Evolutionary conservation across 208 protist species (phyloP).

Genomic region (Trypanosoma congolense): DNA sequence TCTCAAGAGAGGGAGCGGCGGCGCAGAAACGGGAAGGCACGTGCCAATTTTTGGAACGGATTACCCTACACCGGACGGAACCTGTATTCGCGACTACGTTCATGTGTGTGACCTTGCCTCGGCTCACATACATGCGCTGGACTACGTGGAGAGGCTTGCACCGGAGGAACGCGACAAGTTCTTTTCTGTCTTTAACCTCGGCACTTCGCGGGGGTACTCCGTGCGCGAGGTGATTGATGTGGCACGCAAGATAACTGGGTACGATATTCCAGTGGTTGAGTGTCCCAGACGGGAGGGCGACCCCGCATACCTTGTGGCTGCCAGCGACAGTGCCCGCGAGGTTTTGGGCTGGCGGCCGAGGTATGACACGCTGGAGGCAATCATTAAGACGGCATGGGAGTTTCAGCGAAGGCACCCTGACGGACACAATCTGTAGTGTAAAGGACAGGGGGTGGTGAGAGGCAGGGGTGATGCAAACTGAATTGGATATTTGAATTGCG

Average conservation of each 20-base stretch:
- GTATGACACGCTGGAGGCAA: conserved; percentile 76
- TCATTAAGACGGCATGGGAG: conserved; percentile 73
- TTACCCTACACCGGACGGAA: conserved; percentile 94
- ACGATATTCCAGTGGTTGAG: conserved; percentile 83
- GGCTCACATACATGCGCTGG: conserved; percentile 91
- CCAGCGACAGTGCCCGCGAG: conserved; percentile 43
- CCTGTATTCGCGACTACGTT: conserved; percentile 97
- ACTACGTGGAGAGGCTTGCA: conserved; percentile 51
- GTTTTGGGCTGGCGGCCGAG: conserved; percentile 71
- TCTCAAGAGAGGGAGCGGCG: too few species aligned
- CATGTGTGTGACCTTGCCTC: conserved; percentile 97
- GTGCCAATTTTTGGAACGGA: conserved; percentile 91
- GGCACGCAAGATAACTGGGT: conserved; percentile 86
- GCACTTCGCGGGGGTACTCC: conserved; percentile 91
- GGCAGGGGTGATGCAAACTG: neutral
- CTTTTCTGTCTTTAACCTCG: conserved; percentile 93
- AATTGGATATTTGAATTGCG: neutral
- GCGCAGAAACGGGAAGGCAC: conserved; percentile 33
- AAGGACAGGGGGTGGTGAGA: neutral
- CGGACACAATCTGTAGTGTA: conserved; percentile 23
- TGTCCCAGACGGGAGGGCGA: conserved; percentile 63
- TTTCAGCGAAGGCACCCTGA: conserved; percentile 62
- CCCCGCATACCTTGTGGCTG: conserved; percentile 69
- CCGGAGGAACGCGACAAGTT: conserved; percentile 38
- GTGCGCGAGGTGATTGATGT: conserved; percentile 95